Percentiles rank a stretch among this genome's conserved stretches.
Conservation (phyloP, 1,139 yeast genomes). For the Starmera stellimalicola region DNA sequence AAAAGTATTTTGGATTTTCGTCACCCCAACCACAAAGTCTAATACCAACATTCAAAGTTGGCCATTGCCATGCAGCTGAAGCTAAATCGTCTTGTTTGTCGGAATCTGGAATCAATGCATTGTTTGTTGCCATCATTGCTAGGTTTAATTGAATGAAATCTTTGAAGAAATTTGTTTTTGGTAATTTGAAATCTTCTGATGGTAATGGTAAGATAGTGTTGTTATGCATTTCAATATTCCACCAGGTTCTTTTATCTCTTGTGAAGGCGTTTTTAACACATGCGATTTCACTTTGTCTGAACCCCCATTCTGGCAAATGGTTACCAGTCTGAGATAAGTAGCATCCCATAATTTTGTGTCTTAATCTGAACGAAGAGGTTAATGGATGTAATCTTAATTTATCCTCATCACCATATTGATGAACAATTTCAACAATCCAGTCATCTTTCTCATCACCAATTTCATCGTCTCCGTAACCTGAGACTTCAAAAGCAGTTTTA, state of each 20-base stretch:
- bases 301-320: constrained; percentile 93
- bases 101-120: constrained; percentile 85
- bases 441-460: constrained; percentile 89
- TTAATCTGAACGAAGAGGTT: constrained; percentile 77
- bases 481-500: constrained; percentile 68
- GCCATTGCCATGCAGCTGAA: constrained; percentile 98
- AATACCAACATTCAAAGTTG: constrained; percentile 81
- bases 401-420: constrained; percentile 67
- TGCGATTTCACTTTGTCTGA: constrained; percentile 93
- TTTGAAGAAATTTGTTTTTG: constrained; percentile 74
- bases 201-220: constrained; percentile 70
- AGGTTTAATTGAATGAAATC: constrained; percentile 89
- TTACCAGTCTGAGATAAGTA: constrained; percentile 80
- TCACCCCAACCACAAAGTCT: constrained; percentile 95
- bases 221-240: constrained; percentile 87
- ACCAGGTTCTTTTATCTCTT: constrained; percentile 94
- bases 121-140: constrained; percentile 99
- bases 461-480: constrained; percentile 83
- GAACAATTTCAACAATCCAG: constrained; percentile 86
- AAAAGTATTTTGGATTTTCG: constrained; percentile 70
- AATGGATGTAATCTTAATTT: constrained; percentile 67
- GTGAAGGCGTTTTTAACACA: constrained; percentile 69
- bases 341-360: constrained; percentile 60
- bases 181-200: constrained; percentile 60
- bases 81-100: constrained; percentile 92